Conservation (phyloP, 352 stramenopile genomes). For the Globisporangium emineosum region DNA sequence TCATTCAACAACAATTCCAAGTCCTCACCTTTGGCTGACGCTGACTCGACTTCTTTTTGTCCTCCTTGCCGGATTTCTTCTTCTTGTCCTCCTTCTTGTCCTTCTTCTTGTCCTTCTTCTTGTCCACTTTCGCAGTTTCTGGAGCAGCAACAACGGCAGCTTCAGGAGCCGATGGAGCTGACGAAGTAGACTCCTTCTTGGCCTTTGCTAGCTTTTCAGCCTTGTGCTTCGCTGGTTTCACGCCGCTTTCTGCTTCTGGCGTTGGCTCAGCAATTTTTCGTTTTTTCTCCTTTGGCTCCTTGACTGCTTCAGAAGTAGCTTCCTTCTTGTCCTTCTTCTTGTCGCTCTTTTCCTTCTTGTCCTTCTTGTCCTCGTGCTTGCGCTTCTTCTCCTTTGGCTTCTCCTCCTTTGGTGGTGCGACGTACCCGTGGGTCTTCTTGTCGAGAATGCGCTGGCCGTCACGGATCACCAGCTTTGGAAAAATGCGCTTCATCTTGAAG, state of each 20-base stretch:
- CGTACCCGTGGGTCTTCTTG: slow-evolving; percentile 82
- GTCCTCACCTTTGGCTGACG: slow-evolving; percentile 37
- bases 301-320: slow-evolving; percentile 9
- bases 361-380: slow-evolving; percentile 26
- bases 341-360: slow-evolving; percentile 19
- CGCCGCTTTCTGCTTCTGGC: slow-evolving; percentile 13
- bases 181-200: slow-evolving; percentile 9
- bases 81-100: slow-evolving; percentile 28
- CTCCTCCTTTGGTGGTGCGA: slow-evolving; percentile 68
- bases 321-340: slow-evolving; percentile 24
- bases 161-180: background rate
- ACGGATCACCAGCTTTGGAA: slow-evolving; percentile 74
- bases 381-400: slow-evolving; percentile 26
- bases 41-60: slow-evolving; percentile 25
- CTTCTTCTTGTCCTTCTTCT: slow-evolving; percentile 17
- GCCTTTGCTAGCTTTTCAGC: background rate
- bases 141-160: slow-evolving; percentile 12
- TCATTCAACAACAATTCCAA: background rate
- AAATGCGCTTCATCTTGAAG: slow-evolving; percentile 87
- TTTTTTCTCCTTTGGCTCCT: slow-evolving; percentile 21
- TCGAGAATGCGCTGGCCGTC: slow-evolving; percentile 74
- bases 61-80: slow-evolving; percentile 23
- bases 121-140: slow-evolving; percentile 14
- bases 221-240: slow-evolving; percentile 12
- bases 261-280: slow-evolving; percentile 21